Conservation (phyloP, 2,329 filamentous ascomycete species). For the Cladosporium sphaerospermum region DNA sequence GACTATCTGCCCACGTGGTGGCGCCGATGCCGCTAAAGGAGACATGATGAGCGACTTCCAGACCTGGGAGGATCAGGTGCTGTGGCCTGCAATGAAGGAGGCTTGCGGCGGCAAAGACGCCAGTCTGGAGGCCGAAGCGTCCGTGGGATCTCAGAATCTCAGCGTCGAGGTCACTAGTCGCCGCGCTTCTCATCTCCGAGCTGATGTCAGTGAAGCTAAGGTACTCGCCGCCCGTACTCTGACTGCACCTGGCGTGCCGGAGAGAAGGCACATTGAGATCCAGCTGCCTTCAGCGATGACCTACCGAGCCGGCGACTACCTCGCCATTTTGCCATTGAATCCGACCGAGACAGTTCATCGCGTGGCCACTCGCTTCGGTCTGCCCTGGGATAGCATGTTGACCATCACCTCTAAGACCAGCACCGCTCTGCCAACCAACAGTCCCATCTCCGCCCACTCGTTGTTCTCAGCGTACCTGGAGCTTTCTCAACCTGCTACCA, state of each 20-base stretch:
- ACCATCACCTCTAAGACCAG: constrained; percentile 47
- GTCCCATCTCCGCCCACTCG: constrained; percentile 55
- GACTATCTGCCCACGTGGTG: constrained; percentile 46
- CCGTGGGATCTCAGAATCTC: constrained; percentile 32
- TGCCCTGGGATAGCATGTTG: constrained; percentile 59
- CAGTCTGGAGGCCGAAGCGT: constrained; percentile 12
- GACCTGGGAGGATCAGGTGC: constrained; percentile 55
- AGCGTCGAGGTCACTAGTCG: constrained; percentile 49
- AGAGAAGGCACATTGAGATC: constrained; percentile 51
- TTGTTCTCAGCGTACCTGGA: constrained; percentile 67
- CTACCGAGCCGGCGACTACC: constrained; percentile 70
- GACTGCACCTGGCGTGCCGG: constrained; percentile 44
- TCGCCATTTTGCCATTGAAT: constrained; percentile 68
- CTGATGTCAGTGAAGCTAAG: constrained; percentile 56
- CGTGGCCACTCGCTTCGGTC: constrained; percentile 57
- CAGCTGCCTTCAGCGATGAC: constrained; percentile 43
- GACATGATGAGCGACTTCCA: constrained; percentile 67
- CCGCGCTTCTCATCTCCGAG: constrained; percentile 53
- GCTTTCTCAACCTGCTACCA: constrained; percentile 65
- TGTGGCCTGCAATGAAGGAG: constrained; percentile 48
- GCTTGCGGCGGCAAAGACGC: constrained; percentile 25
- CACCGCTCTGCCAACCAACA: constrained; percentile 59
- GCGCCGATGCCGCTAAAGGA: constrained; percentile 54
- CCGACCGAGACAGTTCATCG: constrained; percentile 55
- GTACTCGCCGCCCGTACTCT: constrained; percentile 51